Percentiles rank a stretch among this genome's conserved stretches.
Evolutionary conservation across 345 rosid species (phyloP).

Genomic region (Bruguiera sexangula): DNA sequence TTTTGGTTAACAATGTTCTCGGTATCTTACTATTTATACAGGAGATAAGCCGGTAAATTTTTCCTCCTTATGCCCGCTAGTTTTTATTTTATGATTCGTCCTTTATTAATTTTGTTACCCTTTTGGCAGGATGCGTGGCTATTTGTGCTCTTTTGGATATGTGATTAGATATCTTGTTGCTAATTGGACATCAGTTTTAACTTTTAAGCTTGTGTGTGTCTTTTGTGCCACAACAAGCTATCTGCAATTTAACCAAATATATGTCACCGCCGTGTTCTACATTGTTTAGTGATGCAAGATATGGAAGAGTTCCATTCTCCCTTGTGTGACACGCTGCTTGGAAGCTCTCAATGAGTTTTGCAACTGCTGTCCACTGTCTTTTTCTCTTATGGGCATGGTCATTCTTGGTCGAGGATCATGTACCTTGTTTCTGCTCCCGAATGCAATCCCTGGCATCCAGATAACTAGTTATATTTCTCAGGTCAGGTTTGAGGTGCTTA

Average conservation of each 20-base stretch:
- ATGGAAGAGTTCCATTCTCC: conserved; percentile 23
- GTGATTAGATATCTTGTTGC: conserved; percentile 45
- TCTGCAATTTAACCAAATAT: conserved; percentile 25
- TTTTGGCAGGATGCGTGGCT: conserved; percentile 58
- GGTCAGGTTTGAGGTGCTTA: background rate
- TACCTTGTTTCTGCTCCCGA: conserved; percentile 8
- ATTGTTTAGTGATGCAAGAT: conserved; percentile 23
- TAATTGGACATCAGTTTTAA: conserved; percentile 36
- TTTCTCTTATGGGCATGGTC: conserved; percentile 1
- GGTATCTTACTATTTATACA: conserved; percentile 32
- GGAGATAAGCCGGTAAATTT: conserved; percentile 45
- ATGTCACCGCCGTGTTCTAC: conserved; percentile 20
- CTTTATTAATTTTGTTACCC: conserved; percentile 38
- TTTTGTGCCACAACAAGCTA: conserved; percentile 35
- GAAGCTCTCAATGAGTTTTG: conserved; percentile 32
- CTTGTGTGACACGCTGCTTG: conserved; percentile 22
- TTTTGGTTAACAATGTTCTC: conserved; percentile 33
- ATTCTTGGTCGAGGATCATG: conserved; percentile 10
- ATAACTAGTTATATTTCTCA: conserved; percentile 13
- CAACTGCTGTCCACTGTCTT: conserved; percentile 14
- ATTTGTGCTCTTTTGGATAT: conserved; percentile 42
- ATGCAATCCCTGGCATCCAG: conserved; percentile 8
- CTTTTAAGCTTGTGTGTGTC: conserved; percentile 24
- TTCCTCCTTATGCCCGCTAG: conserved; percentile 24
- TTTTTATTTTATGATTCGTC: conserved; percentile 21